Evolutionary conservation across 352 stramenopile genomes (phyloP).

Genomic region (Pythium folliculosum): DNA sequence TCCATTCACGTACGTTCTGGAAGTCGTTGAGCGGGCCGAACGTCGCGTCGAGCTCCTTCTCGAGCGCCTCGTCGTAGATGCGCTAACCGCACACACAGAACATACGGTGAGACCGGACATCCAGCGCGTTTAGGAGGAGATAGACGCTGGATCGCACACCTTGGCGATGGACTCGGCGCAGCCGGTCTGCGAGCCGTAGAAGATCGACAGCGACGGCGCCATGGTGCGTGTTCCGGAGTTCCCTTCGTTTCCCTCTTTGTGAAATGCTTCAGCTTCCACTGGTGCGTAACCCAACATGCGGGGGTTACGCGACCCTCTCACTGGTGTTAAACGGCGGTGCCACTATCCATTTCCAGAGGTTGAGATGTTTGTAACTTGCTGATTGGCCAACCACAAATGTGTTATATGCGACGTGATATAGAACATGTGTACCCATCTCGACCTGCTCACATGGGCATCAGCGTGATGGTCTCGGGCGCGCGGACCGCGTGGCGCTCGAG

Average conservation of each 20-base stretch:
- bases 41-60: slow-evolving; percentile 51
- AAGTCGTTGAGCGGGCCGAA: slow-evolving; percentile 69
- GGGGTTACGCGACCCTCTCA: slow-evolving; percentile 4
- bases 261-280: slow-evolving; percentile 21
- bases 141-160: slow-evolving; percentile 31
- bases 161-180: slow-evolving; percentile 85
- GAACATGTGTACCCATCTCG: slow-evolving; percentile 1
- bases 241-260: background rate
- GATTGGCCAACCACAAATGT: slow-evolving; percentile 24
- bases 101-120: background rate
- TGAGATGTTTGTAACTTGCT: slow-evolving; percentile 18
- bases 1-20: slow-evolving; percentile 64
- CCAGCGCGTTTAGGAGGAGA: background rate
- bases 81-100: slow-evolving; percentile 32
- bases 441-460: slow-evolving; percentile 14
- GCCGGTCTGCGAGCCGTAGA: slow-evolving; percentile 90
- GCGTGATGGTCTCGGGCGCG: slow-evolving; percentile 16
- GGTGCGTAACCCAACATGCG: slow-evolving; percentile 10
- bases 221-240: slow-evolving; percentile 6
- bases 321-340: slow-evolving; percentile 15
- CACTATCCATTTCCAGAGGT: slow-evolving; percentile 11
- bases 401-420: slow-evolving; percentile 26
- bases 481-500: slow-evolving; percentile 24
- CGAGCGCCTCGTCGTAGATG: slow-evolving; percentile 65
- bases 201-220: slow-evolving; percentile 46